A percentile compares a stretch with the other conserved stretches of the same genome.
These are phyloP conservation scores for Lasiodiplodia sp. DNA, from an alignment of 2,329 filamentous ascomycete species.

Conservation along the genomic window DNA sequence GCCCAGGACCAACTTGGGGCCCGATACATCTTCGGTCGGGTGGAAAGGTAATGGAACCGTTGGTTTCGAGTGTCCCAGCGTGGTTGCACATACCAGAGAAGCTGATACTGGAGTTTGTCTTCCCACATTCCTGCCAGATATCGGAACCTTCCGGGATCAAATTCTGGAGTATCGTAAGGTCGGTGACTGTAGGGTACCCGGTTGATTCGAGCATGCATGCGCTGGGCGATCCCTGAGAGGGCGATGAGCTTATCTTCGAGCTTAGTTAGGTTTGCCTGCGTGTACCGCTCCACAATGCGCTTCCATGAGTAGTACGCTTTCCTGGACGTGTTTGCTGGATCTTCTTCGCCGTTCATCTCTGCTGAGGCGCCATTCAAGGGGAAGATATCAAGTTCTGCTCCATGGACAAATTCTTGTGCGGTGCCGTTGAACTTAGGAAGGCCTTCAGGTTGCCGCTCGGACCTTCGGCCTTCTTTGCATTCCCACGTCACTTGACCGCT, in stretches of 20 bases:
- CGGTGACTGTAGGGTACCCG: too few species aligned
- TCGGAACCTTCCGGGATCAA: too few species aligned
- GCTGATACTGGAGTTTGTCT: neutral
- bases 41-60: neutral
- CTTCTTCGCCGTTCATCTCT: too few species aligned
- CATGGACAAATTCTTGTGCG: neutral
- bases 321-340: accelerated
- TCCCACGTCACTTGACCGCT: neutral
- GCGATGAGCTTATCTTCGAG: neutral
- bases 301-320: neutral
- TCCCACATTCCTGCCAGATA: neutral
- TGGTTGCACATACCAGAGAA: neutral
- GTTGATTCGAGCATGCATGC: neutral
- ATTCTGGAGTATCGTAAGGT: too few species aligned
- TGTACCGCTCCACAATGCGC: neutral
- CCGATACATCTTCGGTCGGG: slow-evolving; percentile 28
- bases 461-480: neutral
- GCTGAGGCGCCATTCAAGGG: too few species aligned
- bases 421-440: neutral
- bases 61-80: neutral
- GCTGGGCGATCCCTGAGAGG: neutral
- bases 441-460: neutral
- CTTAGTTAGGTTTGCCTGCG: neutral
- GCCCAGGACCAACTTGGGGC: slow-evolving; percentile 38
- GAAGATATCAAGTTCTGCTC: neutral